Conservation (phyloP, 2,329 filamentous ascomycete species). For the Hypoxylon sp. region DNA sequence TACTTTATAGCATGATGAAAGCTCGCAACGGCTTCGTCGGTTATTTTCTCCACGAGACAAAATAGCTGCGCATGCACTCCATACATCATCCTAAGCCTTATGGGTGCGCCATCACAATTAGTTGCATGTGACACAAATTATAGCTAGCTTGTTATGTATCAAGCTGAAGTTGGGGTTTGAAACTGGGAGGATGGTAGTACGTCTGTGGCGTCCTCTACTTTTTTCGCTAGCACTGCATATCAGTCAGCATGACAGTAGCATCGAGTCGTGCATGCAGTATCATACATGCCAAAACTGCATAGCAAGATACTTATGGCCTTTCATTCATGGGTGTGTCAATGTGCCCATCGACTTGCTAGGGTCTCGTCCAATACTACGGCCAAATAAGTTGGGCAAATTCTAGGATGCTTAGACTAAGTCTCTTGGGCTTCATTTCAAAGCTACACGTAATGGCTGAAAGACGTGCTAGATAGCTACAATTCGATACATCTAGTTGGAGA, state of each 20-base stretch:
- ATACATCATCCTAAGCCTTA: constrained; percentile 40
- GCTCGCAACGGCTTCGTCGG: constrained; percentile 18
- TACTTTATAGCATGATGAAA: not conserved
- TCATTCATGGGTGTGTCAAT: constrained; percentile 42
- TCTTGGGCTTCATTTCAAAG: constrained; percentile 29
- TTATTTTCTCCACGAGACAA: constrained; percentile 12
- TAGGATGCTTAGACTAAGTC: constrained; percentile 19
- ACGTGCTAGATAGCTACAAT: constrained; percentile 4
- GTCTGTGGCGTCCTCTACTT: constrained; percentile 23
- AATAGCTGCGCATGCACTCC: constrained; percentile 32
- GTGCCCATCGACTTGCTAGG: constrained; percentile 30
- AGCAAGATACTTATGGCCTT: constrained; percentile 12
- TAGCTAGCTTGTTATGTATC: constrained; percentile 10
- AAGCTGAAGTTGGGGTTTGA: constrained; percentile 1
- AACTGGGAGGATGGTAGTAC: constrained; percentile 9
- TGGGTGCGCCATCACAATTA: constrained; percentile 21
- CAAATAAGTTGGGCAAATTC: constrained; percentile 38
- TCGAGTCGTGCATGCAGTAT: constrained; percentile 38
- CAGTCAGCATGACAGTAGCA: constrained; percentile 27
- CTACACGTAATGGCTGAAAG: constrained; percentile 23
- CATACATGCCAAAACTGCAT: constrained; percentile 24
- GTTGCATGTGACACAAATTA: constrained; percentile 30
- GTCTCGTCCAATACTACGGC: constrained; percentile 32
- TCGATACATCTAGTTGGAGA: constrained; percentile 21
- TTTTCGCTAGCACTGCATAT: constrained; percentile 21